These are phyloP conservation scores for Syzygium malaccense DNA, from an alignment of 441 rosid genomes.

Conservation along the genomic window DNA sequence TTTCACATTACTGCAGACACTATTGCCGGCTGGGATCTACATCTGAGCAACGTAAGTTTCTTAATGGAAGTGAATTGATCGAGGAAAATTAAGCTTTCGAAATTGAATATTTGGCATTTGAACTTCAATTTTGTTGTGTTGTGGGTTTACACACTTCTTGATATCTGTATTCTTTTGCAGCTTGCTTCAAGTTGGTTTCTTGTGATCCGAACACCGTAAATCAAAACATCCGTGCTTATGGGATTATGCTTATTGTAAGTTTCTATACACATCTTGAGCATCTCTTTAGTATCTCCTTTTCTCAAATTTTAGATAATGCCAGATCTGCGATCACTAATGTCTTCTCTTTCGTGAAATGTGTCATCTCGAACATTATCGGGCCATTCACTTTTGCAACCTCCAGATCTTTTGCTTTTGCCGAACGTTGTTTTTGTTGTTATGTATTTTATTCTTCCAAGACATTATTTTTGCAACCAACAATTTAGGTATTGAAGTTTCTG, in stretches of 20 bases:
- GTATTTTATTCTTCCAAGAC: background rate
- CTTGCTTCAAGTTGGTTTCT: slow-evolving; percentile 81
- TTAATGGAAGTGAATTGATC: background rate
- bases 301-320: background rate
- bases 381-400: background rate
- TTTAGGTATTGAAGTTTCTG: background rate
- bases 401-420: background rate
- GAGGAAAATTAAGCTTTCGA: background rate
- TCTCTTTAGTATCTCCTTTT: background rate
- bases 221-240: slow-evolving; percentile 92
- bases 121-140: background rate
- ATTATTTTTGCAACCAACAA: background rate
- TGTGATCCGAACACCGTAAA: slow-evolving; percentile 54
- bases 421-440: background rate
- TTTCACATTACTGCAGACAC: slow-evolving; percentile 33
- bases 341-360: background rate
- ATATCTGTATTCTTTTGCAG: slow-evolving; percentile 29
- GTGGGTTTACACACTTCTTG: background rate
- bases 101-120: background rate
- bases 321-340: background rate
- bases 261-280: background rate
- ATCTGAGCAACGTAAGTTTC: slow-evolving; percentile 55
- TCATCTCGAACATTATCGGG: background rate
- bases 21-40: slow-evolving; percentile 91
- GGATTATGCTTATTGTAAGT: slow-evolving; percentile 87